phyloP scores from a whole-genome alignment of 202 grass and related monocot species.

The Tripidium arundinaceum region DNA sequence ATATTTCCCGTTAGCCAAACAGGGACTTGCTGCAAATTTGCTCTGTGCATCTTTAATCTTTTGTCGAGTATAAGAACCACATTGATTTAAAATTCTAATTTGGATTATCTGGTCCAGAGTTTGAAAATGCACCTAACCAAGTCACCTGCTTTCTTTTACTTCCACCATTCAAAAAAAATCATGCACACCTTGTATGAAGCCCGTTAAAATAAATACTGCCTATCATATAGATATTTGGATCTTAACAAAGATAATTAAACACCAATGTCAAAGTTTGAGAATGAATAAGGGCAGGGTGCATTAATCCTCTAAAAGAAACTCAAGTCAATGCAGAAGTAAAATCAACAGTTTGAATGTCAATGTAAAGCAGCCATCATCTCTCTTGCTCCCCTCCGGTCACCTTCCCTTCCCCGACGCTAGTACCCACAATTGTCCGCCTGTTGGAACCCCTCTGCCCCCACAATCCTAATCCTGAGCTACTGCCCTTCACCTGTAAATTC shows the following conservation, averaged over 20 bases:
- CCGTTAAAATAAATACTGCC: background rate
- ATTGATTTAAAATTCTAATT: background rate
- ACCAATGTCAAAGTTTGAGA: background rate
- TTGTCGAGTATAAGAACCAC: background rate
- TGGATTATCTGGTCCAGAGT: background rate
- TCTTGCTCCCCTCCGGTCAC: background rate
- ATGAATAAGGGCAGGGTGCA: background rate
- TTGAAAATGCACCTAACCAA: background rate
- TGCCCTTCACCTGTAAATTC: background rate
- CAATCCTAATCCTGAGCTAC: background rate
- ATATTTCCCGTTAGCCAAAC: conserved; percentile 36
- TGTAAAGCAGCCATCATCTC: background rate
- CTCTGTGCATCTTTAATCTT: background rate
- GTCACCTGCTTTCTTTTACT: background rate
- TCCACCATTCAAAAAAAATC: background rate
- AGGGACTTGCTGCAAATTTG: background rate
- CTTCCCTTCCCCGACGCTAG: background rate
- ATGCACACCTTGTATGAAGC: background rate
- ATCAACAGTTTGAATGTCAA: background rate
- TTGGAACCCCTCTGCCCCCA: background rate
- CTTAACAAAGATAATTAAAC: background rate
- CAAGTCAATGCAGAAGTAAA: background rate
- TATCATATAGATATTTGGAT: background rate
- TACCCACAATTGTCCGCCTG: background rate
- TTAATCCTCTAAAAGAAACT: background rate